Evolutionary conservation across 192 early-diverging fungal genomes (phyloP).

Genomic region (Linderina pennispora): DNA sequence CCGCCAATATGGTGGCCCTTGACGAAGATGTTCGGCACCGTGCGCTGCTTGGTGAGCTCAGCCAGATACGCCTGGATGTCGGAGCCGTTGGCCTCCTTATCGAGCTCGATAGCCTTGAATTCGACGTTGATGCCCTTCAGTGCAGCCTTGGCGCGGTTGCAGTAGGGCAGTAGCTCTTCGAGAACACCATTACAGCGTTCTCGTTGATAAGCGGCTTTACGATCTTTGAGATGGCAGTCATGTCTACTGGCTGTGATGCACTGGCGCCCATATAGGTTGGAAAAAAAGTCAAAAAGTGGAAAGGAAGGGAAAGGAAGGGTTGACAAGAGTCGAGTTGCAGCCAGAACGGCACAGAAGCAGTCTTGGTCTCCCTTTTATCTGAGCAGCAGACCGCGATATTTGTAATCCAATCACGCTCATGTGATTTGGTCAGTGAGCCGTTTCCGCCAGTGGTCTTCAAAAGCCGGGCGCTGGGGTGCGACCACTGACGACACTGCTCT

Average conservation of each 20-base stretch:
- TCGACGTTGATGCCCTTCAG: slow-evolving; percentile 31
- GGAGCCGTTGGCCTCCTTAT: slow-evolving; percentile 42
- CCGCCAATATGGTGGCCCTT: slow-evolving; percentile 62
- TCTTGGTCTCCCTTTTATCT: no score
- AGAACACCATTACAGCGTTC: slow-evolving; percentile 59
- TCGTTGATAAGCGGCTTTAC: slow-evolving; percentile 26
- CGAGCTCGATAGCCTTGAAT: slow-evolving; percentile 51
- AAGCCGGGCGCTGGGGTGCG: no score
- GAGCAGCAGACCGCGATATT: no score
- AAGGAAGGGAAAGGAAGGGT: neutral
- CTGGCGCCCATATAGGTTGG: slow-evolving; percentile 7
- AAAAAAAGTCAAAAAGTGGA: neutral
- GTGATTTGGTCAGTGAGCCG: no score
- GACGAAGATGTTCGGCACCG: slow-evolving; percentile 73
- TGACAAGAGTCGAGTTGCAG: no score
- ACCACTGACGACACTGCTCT: no score
- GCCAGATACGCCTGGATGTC: slow-evolving; percentile 57
- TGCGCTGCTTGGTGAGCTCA: slow-evolving; percentile 56
- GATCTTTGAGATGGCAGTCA: slow-evolving; percentile 17
- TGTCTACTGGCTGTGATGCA: slow-evolving; percentile 11
- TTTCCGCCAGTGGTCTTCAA: no score
- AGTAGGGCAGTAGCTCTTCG: slow-evolving; percentile 74
- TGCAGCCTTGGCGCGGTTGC: slow-evolving; percentile 47
- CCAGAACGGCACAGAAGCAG: no score
- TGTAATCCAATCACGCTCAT: no score